Evolutionary conservation across 148 eudicot genomes (phyloP), one percentile per base, ranked within the genome.

Genomic region (Mesembryanthemum crystallinum): DNA sequence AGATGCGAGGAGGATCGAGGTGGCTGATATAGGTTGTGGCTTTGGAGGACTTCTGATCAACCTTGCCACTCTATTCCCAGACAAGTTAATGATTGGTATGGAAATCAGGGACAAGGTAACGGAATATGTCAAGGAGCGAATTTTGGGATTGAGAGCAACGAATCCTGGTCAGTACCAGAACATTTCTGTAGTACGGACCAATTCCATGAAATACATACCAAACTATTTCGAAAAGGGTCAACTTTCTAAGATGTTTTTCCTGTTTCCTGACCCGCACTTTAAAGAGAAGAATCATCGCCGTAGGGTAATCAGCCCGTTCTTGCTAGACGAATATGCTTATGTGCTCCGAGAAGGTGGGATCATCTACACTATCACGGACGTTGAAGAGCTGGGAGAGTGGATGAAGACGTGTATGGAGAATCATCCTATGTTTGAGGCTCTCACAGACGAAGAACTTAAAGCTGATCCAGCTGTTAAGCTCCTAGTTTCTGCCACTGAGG

Each of bases 11-110:
- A 93, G 73, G 79, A 82, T 91, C 13, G 91, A 94, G 69, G 90
- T 94, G 89, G 98, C 98, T 0, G 98, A 94, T 59, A 77, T 94
- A 13, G 98, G 97, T 15, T 94, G 98, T 87, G 98, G 97, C 37
- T 94, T 94, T 72, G 98, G 98, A 69, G 98, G 96, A 35, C 96
- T 92, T 69, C 81, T 92, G 14, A 92, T 94, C 43, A 90, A 88
- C 72, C 92, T 92, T 29, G 64, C 97, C 23, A 89, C 93, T 35
- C 84, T 92, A 47, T 94, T 87, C 72, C 98, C 97, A 3, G 88
- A 89, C 6, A 89, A 83, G 51, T 81, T 94, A 42, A 92, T 94
- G 98, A 89, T 94, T 4, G 98, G 97, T n/a, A 94, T 94, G 98
- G 98, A 94, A 71, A 82, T 94, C 69, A 79, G 98, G 54, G 98